Evolutionary conservation across 2,329 filamentous ascomycete genomes (phyloP), one percentile per base, ranked within the genome.

Genomic region (Fusarium graminum): DNA sequence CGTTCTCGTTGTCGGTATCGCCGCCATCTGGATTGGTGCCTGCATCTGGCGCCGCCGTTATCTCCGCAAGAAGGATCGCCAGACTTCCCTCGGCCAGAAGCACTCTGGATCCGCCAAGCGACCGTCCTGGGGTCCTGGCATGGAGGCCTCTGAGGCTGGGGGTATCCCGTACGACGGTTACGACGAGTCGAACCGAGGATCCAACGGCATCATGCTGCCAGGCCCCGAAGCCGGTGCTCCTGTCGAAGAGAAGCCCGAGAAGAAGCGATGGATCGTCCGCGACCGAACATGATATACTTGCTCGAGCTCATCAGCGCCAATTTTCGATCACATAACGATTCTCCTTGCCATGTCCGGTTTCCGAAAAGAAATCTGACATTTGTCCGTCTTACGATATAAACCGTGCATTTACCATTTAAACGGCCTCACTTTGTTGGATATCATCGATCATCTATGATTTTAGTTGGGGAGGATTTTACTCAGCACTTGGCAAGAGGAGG

Each of bases 41-140:
- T 87, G 89, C 73, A 86, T 90, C 76, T 87, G 92, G 79, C 90
- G 92, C 68, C 88, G 88, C 57, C 89, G 90, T 68, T 90, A 94
- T 77, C 82, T 92, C 66, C 87, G 87, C 66, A 91, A 88, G 79
- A 88, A 84, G 78, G 89, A 91, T 72, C 83, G 83, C 39, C 81
- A 85, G 71, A 52, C 67, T 13, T 69, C 72, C 14, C 69, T 77
- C 34, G 71, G 70, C 50, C 77, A 78, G 60, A 80, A 79, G 73
- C 78, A 78, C 57, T 77, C 77, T 29, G 78, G 75, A 26, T 80
- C 80, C 16, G 74, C 77, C 51, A 60, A 68, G 14, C 70, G 69
- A 28, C 77, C 76, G 7, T 77, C 77, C 2, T 79, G 77, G 77
- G 77, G 76, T 8, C 77, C 78, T 9, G 69, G 70, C 28, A 67